Conservation (phyloP, 345 rosid species). For the Populus davidiana region DNA sequence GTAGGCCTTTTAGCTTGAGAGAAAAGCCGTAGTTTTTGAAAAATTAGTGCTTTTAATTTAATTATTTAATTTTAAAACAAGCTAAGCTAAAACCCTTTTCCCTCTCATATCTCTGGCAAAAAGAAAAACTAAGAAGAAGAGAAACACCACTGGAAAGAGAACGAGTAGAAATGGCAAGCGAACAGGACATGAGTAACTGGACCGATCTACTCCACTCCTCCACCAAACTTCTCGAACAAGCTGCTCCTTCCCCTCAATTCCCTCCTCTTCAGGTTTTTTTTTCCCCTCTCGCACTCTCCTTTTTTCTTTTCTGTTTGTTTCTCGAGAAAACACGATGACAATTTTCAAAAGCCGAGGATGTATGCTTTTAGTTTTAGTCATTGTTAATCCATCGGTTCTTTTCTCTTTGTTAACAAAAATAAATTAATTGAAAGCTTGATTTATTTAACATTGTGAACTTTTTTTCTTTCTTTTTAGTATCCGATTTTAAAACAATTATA, state of each 20-base stretch:
- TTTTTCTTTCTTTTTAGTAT: not conserved
- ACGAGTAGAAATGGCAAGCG: constrained; percentile 57
- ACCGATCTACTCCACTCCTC: constrained; percentile 93
- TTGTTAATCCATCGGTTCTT: not conserved
- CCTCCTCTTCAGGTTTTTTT: constrained; percentile 93
- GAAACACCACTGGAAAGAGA: not conserved
- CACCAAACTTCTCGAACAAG: constrained; percentile 90
- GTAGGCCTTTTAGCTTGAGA: no score
- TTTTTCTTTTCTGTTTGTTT: constrained; percentile 7
- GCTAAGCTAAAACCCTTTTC: not conserved
- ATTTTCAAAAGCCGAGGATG: not conserved
- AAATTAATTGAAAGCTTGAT: not conserved
- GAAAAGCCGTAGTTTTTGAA: no score
- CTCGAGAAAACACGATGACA: not conserved
- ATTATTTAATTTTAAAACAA: not conserved
- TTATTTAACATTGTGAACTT: not conserved
- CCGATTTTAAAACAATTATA: not conserved
- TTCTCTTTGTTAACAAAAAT: not conserved
- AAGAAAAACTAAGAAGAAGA: not conserved
- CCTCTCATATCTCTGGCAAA: not conserved
- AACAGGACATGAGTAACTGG: constrained; percentile 80
- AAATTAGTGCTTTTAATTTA: no score
- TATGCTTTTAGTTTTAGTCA: not conserved
- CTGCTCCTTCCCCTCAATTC: constrained; percentile 96
- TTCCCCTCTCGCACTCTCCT: constrained; percentile 8